Evolutionary conservation across 1,139 yeast species (phyloP).

Genomic region (Scheffersomyces parashehatae): DNA sequence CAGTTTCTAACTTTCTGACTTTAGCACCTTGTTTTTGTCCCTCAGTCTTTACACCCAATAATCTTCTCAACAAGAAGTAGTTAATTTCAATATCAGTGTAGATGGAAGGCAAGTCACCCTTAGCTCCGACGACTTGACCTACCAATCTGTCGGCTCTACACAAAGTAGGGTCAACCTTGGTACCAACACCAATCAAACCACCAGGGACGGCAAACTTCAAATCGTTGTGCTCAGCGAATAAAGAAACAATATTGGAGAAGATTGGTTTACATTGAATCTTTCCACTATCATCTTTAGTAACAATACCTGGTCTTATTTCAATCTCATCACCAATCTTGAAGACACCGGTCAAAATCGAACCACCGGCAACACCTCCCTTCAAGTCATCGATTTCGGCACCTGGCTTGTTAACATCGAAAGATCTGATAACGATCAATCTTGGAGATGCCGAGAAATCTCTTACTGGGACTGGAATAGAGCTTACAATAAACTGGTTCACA

Average conservation of each 20-base stretch:
- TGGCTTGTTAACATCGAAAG: constrained; percentile 98
- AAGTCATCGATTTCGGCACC: constrained; percentile 97
- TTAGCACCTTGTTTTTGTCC: constrained; percentile 94
- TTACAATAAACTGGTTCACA: constrained; percentile 93
- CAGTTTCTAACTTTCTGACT: constrained; percentile 90
- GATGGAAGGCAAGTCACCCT: constrained; percentile 92
- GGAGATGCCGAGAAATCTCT: constrained; percentile 95
- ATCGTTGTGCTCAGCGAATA: constrained; percentile 97
- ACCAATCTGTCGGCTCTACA: constrained; percentile 99
- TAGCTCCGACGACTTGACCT: constrained; percentile 98
- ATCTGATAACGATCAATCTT: constrained; percentile 93
- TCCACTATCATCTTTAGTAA: constrained; percentile 90
- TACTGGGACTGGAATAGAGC: constrained; percentile 92
- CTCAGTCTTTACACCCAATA: constrained; percentile 97
- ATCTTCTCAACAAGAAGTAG: constrained; percentile 93
- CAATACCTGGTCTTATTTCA: constrained; percentile 98
- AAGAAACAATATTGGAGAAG: constrained; percentile 87
- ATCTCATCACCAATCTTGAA: constrained; percentile 97
- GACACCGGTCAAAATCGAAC: constrained; percentile 95
- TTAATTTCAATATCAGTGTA: constrained; percentile 97
- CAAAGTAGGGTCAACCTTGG: constrained; percentile 96
- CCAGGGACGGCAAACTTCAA: constrained; percentile 99
- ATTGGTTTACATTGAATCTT: constrained; percentile 95
- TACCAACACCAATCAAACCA: constrained; percentile 99
- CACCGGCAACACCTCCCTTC: constrained; percentile 99